Conservation (phyloP, 805 yeast genomes). For the Suhomyces sp. region DNA sequence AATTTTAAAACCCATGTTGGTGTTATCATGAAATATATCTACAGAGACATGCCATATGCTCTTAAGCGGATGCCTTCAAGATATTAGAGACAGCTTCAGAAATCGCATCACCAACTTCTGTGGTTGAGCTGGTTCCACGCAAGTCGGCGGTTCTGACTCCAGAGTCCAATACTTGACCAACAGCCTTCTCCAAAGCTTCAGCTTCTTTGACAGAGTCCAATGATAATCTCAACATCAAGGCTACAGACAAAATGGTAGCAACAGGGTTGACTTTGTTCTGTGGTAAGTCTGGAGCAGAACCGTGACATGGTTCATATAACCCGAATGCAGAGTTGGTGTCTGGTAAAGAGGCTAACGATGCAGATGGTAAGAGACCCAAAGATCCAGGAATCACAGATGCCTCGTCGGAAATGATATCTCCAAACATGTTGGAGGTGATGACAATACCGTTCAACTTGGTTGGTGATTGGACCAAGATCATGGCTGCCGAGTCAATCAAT, state of each 20-base stretch:
- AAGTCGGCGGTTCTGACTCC: constrained; percentile 92
- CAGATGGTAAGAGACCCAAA: constrained; percentile 91
- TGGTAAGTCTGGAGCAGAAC: constrained; percentile 94
- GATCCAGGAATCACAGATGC: constrained; percentile 98
- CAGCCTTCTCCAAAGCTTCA: constrained; percentile 84
- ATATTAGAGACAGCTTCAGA: constrained; percentile 67
- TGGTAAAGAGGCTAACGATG: constrained; percentile 95
- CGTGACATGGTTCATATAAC: constrained; percentile 97
- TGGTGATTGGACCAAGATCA: constrained; percentile 93
- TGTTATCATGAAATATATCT: too few species aligned
- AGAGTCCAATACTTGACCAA: constrained; percentile 71
- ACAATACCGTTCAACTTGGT: constrained; percentile 89
- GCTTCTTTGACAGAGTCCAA: constrained; percentile 83
- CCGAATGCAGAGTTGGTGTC: constrained; percentile 94
- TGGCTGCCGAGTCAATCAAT: constrained; percentile 97
- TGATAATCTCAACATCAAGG: constrained; percentile 95
- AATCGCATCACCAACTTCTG: constrained; percentile 93
- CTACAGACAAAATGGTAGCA: constrained; percentile 93
- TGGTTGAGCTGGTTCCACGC: constrained; percentile 78
- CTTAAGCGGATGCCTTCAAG: constrained; percentile 28
- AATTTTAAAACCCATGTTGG: too few species aligned
- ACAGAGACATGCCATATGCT: too few species aligned
- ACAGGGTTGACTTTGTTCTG: constrained; percentile 89
- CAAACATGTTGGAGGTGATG: constrained; percentile 95
- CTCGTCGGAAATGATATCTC: constrained; percentile 97